Conservation (phyloP, 78 protist species). For the Anaeramoeba ignava region DNA sequence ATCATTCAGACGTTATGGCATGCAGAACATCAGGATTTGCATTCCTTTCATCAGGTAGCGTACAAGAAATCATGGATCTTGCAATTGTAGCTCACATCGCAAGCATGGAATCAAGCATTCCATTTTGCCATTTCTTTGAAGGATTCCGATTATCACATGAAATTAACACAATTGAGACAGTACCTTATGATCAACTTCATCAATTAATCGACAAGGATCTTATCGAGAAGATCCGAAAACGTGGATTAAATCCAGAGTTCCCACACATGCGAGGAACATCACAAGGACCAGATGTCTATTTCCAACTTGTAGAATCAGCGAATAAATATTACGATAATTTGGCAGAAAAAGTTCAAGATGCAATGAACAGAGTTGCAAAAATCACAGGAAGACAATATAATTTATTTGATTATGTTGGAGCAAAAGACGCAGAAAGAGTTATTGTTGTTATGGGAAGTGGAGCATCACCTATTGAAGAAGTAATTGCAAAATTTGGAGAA, state of each 20-base stretch:
- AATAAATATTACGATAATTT: constrained; percentile 23
- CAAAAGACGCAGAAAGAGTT: constrained; percentile 41
- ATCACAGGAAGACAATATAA: constrained; percentile 33
- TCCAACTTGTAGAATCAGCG: constrained; percentile 20
- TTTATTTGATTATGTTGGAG: constrained; percentile 43
- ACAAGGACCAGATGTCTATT: constrained; percentile 17
- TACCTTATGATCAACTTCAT: constrained; percentile 24
- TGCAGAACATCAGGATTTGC: constrained; percentile 31
- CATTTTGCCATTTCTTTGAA: constrained; percentile 61
- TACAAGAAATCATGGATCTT: constrained; percentile 44
- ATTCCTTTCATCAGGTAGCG: constrained; percentile 21
- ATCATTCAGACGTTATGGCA: constrained; percentile 63
- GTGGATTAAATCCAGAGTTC: constrained; percentile 34
- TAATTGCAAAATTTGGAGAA: constrained; percentile 16
- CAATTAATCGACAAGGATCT: constrained; percentile 4
- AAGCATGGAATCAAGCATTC: constrained; percentile 29
- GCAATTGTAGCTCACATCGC: constrained; percentile 43
- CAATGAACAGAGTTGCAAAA: constrained; percentile 26
- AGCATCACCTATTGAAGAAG: constrained; percentile 16
- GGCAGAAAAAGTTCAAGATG: constrained; percentile 32
- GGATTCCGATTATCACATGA: constrained; percentile 53
- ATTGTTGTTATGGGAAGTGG: constrained; percentile 49
- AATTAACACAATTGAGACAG: constrained; percentile 25
- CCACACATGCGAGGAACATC: constrained; percentile 42
- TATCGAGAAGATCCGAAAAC: constrained; percentile 26